Base-by-base conservation (phyloP, 331 rosid genomes). In the Prunus yedoensis region DNA sequence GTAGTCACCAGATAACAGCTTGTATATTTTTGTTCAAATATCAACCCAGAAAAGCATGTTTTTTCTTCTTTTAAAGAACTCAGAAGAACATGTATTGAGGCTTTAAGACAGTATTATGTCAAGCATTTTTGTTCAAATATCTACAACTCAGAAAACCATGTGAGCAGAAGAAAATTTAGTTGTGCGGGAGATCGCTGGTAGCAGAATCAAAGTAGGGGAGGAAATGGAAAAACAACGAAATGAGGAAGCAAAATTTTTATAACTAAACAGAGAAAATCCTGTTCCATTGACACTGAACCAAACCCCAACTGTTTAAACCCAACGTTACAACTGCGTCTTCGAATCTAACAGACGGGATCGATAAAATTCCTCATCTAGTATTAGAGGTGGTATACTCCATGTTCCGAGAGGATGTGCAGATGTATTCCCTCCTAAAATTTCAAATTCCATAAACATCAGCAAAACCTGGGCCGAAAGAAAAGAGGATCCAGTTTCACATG, bases 361-460 rank as follows among this genome's bases (percentile, higher is more conserved):
- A 80, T 87, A 94, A 49, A 78, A 73, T 63, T 91, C 93, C 81
- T 91, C 99, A 20, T 94, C 93, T 4, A 73, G 74, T 81, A 94
- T 91, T 66, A 94, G 75, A 8, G 86, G 81, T 13, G 99, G 97
- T 71, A 94, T 85, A 66, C 66, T 87, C 99, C 99, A 94, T 15
- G 91, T 85, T 61, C 96, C 99, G 1, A 88, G 88, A 41, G 91
- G 86, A 80, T 91, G 85, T 23, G 81, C 91, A 25, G 89, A 87
- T 50, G 73, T 77, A 81, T 74, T 86, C 70, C 99, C 99, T 87
- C 97, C 97, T 91, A 62, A 66, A 63, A 53, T 53, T 77, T 45
- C 59, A 76, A 4, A 68, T 77, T 50, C 70, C 53, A 41, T 43
- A 76, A 70, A 35, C 58, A 66, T 77, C 13, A 65, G 12, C 1